Evolutionary conservation across 2,329 filamentous ascomycete genomes (phyloP), one percentile per base, ranked within the genome.

Genomic region (Albifimbria verrucaria): DNA sequence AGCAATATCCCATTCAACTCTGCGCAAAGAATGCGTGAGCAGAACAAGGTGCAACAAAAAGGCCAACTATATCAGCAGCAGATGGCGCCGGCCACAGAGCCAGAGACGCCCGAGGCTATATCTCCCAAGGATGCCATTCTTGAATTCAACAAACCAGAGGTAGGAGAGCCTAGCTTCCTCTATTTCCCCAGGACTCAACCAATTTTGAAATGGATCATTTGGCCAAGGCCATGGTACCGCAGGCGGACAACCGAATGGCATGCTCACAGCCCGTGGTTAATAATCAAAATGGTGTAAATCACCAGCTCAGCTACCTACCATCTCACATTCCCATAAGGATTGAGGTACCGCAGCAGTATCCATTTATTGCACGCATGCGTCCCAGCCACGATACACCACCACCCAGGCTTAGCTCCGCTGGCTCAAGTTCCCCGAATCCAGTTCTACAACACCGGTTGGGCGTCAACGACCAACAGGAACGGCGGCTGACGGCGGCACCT

Each of bases 91-190:
- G 72, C 57, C 62, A 59, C 72, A 24, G 70, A 79, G 44, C 73
- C 77, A 1, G 69, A 77, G 6, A 80, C 79, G 0, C 79, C 87
- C n/a, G 89, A 90, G 70, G 96, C 93, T 0, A 96, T 99, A 46
- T 97, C 93, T 2, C 94, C 93, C 23, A 95, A 96, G 72, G 93
- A 97, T 64, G 90, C 92, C 1, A 73, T 96, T 55, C 74, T 97
- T 48, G 92, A 97, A 55, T 96, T 92, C 67, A 83, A 88, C 56
- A 90, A 94, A 39, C 71, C 77, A 0, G 89, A 92, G 3, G 85
- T 23, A 6, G 43, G 87, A 18, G 87, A 88, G 47, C n/a, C n/a
- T n/a, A n/a, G n/a, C n/a, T n/a, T n/a, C n/a, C n/a, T n/a, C n/a
- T n/a, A n/a, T n/a, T 96, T 96, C 66, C 82, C 89, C 77, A 82